Percentiles rank a stretch among this genome's conserved stretches.
These are phyloP conservation scores for Trichoderma sp. DNA, from an alignment of 2,329 filamentous ascomycete species.

Conservation along the genomic window DNA sequence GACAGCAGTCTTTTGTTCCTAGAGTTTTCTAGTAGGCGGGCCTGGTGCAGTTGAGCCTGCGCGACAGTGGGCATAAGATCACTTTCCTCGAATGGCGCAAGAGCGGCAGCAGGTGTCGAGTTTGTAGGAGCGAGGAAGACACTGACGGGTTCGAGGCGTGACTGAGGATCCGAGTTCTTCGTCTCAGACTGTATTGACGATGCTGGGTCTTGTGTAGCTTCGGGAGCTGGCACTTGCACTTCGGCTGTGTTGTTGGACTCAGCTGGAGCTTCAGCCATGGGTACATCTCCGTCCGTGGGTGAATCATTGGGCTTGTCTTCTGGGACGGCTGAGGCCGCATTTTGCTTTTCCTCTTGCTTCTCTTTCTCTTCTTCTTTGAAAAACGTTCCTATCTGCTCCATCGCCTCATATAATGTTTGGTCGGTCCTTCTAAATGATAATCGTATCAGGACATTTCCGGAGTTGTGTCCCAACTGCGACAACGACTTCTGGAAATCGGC, in stretches of 20 bases:
- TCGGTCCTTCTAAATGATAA: slow-evolving; percentile 77
- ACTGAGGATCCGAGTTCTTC: slow-evolving; percentile 30
- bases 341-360: slow-evolving; percentile 29
- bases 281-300: slow-evolving; percentile 31
- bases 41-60: slow-evolving; percentile 76
- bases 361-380: slow-evolving; percentile 60
- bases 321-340: not conserved
- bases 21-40: slow-evolving; percentile 61
- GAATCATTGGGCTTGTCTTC: slow-evolving; percentile 24
- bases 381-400: slow-evolving; percentile 76
- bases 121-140: slow-evolving; percentile 79
- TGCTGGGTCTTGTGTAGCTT: slow-evolving; percentile 30
- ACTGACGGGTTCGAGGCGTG: slow-evolving; percentile 58
- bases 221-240: not conserved
- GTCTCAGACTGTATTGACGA: slow-evolving; percentile 26
- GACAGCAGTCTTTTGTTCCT: slow-evolving; percentile 80
- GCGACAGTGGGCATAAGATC: slow-evolving; percentile 77
- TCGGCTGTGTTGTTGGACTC: slow-evolving; percentile 16
- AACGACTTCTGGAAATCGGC: slow-evolving; percentile 86
- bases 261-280: slow-evolving; percentile 34
- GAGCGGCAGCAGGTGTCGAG: slow-evolving; percentile 75
- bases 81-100: slow-evolving; percentile 66
- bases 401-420: slow-evolving; percentile 80
- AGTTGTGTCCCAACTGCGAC: slow-evolving; percentile 83
- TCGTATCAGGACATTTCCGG: slow-evolving; percentile 77